phyloP scores from a whole-genome alignment of 306 rosid genomes.

The Styphnolobium japonicum region DNA sequence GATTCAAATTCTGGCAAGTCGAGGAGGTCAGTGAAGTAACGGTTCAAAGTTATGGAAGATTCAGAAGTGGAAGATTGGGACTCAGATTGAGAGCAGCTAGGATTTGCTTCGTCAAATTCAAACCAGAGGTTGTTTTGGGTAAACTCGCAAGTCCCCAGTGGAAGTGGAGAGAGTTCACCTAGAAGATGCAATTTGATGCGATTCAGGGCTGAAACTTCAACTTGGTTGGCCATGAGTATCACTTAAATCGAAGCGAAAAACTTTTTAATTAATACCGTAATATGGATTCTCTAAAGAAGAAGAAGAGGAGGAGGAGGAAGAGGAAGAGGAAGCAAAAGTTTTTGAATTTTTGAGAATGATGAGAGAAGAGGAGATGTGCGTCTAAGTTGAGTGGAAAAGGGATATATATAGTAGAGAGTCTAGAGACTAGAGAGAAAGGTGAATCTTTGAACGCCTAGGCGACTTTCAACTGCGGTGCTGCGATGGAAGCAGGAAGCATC shows the following conservation, averaged over 20 bases:
- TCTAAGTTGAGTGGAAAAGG: slow-evolving; percentile 20
- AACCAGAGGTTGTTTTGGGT: background rate
- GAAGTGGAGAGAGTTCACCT: slow-evolving; percentile 69
- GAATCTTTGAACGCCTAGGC: background rate
- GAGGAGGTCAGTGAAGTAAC: slow-evolving; percentile 24
- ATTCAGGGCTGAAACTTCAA: slow-evolving; percentile 47
- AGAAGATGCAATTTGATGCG: slow-evolving; percentile 64
- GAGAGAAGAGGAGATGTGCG: background rate
- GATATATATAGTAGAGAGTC: slow-evolving; percentile 19
- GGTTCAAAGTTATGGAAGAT: slow-evolving; percentile 28
- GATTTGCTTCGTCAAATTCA: background rate
- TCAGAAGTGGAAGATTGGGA: slow-evolving; percentile 31
- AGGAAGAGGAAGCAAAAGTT: background rate
- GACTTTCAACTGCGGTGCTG: slow-evolving; percentile 9
- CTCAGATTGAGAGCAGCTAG: background rate
- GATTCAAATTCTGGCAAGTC: too few relatives aligned
- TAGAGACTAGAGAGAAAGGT: background rate
- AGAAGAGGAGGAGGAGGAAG: too few relatives aligned
- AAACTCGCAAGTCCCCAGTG: slow-evolving; percentile 21
- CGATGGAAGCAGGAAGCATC: slow-evolving; percentile 43
- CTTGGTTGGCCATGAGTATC: slow-evolving; percentile 42
- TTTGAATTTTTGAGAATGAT: background rate
- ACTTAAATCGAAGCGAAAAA: background rate
- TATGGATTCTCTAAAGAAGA: background rate
- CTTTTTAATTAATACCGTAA: background rate